Conservation (phyloP, 2,329 filamentous ascomycete genomes). For the Beauveria caledonica region DNA sequence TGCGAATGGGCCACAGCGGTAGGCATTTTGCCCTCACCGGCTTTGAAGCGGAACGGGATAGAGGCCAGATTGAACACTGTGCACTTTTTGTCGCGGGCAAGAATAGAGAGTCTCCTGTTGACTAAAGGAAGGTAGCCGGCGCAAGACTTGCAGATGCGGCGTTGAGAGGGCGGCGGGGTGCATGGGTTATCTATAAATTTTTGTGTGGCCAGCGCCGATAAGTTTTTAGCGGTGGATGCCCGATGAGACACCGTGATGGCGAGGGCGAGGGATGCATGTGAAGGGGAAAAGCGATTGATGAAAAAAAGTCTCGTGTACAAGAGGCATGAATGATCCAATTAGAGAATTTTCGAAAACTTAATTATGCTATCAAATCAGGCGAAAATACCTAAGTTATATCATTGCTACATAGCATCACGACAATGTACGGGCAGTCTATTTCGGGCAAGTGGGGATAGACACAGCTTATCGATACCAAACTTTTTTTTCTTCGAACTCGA, state of each 20-base stretch:
- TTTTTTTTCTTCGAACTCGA: slow-evolving; percentile 1
- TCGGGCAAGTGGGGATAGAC: slow-evolving; percentile 4
- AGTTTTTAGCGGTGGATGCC: slow-evolving; percentile 10
- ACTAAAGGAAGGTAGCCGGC: background rate
- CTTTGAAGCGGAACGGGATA: slow-evolving; percentile 82
- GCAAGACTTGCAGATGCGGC: slow-evolving; percentile 27
- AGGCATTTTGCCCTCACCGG: slow-evolving; percentile 69
- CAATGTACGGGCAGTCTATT: background rate
- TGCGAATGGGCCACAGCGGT: slow-evolving; percentile 71
- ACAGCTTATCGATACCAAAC: slow-evolving; percentile 7
- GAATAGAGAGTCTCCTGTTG: background rate
- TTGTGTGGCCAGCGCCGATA: slow-evolving; percentile 12
- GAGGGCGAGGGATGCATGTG: background rate
- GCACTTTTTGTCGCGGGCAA: background rate
- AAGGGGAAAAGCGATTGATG: no score
- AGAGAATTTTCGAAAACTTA: no score
- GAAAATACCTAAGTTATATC: no score
- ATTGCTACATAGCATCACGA: no score
- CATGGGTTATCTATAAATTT: slow-evolving; percentile 27
- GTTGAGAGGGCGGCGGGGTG: slow-evolving; percentile 10
- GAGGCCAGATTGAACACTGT: slow-evolving; percentile 49
- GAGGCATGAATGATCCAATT: background rate
- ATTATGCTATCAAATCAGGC: no score
- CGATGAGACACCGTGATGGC: slow-evolving; percentile 3
- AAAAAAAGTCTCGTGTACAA: background rate